Conservation (phyloP, 2,329 filamentous ascomycete species). For the Aspergillus udagawae region DNA sequence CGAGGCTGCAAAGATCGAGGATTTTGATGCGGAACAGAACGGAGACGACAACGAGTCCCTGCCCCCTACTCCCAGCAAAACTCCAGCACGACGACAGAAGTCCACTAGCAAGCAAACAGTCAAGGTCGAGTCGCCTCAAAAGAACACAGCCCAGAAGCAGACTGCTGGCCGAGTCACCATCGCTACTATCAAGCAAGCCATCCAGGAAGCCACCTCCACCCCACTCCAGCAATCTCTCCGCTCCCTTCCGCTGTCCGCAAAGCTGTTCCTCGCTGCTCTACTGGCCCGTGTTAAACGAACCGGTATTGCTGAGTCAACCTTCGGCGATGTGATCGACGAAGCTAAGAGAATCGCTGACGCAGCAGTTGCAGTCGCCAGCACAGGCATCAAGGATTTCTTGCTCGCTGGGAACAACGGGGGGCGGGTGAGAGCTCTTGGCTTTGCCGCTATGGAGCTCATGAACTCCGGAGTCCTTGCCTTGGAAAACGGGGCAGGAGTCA, state of each 20-base stretch:
- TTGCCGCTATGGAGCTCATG: constrained; percentile 75
- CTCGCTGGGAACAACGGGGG: constrained; percentile 41
- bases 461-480: constrained; percentile 85
- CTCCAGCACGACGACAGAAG: constrained; percentile 27
- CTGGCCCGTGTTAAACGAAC: constrained; percentile 74
- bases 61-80: constrained; percentile 45
- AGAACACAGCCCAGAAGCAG: constrained; percentile 21
- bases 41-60: constrained; percentile 31
- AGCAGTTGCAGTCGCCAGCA: constrained; percentile 40
- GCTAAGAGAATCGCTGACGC: constrained; percentile 61
- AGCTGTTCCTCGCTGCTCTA: constrained; percentile 80
- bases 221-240: constrained; percentile 87
- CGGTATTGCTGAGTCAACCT: constrained; percentile 79
- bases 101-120: constrained; percentile 16
- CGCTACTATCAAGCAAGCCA: constrained; percentile 86
- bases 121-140: constrained; percentile 11
- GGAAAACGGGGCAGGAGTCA: constrained; percentile 48
- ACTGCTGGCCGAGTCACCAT: constrained; percentile 69
- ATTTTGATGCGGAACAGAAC: constrained; percentile 12
- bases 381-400: constrained; percentile 59
- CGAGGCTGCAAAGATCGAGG: constrained; percentile 31
- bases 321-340: constrained; percentile 88
- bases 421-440: constrained; percentile 60
- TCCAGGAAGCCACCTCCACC: constrained; percentile 89
- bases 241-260: constrained; percentile 73